phyloP scores from a whole-genome alignment of 805 yeast species.

The Yarrowia divulgata region DNA sequence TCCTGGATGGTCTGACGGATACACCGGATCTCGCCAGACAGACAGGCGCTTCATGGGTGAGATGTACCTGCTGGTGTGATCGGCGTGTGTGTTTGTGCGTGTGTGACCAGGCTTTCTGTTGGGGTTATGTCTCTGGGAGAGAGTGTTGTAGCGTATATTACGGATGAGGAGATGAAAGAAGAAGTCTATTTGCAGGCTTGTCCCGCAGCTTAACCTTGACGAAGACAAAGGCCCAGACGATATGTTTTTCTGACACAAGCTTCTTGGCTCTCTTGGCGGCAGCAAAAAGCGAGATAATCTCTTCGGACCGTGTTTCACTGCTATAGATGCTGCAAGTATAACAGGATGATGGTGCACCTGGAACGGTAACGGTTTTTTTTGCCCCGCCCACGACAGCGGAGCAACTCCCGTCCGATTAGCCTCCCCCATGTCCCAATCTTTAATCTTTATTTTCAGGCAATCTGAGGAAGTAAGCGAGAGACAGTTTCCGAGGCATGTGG shows the following conservation, averaged over 20 bases:
- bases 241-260: conserved; percentile 16
- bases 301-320: conserved; percentile 8
- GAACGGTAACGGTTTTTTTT: not conserved
- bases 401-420: conserved; percentile 13
- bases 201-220: conserved; percentile 36
- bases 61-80: conserved; percentile 5
- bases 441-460: conserved; percentile 23
- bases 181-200: conserved; percentile 39
- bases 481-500: conserved; percentile 9
- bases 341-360: not conserved
- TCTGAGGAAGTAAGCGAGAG: not conserved
- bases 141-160: not conserved
- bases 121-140: not conserved
- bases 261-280: conserved; percentile 39
- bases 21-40: conserved; percentile 37
- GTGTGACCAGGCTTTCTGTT: conserved; percentile 11
- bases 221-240: conserved; percentile 7
- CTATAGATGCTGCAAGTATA: not conserved
- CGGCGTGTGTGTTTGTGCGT: not conserved
- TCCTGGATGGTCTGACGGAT: conserved; percentile 32
- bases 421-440: conserved; percentile 26
- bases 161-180: conserved; percentile 36
- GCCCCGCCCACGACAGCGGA: not conserved
- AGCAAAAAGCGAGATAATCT: conserved; percentile 27
- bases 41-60: conserved; percentile 35